These are phyloP conservation scores for Mortierella antarctica DNA, from an alignment of 192 early-diverging fungal genomes.

Conservation along the genomic window DNA sequence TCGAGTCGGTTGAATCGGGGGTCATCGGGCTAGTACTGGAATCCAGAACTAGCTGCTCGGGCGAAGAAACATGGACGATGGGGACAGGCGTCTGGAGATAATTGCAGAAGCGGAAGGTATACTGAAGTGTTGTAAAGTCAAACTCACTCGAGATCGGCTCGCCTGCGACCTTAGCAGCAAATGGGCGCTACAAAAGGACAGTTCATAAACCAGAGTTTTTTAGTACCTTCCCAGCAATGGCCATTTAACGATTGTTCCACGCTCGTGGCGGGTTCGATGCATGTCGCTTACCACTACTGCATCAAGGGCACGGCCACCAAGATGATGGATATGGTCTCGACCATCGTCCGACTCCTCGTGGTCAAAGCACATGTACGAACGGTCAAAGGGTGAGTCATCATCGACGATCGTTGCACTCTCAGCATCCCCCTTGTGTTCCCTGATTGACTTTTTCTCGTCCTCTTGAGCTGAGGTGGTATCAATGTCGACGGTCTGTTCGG, in stretches of 20 bases:
- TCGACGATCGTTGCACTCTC: slow-evolving; percentile 7
- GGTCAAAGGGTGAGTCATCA: slow-evolving; percentile 42
- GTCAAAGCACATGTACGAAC: slow-evolving; percentile 42
- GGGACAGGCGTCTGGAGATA: slow-evolving; percentile 42
- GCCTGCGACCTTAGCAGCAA: slow-evolving; percentile 83
- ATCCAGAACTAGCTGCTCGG: slow-evolving; percentile 20
- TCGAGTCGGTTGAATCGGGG: not conserved
- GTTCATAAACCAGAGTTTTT: not conserved
- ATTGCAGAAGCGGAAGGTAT: slow-evolving; percentile 69
- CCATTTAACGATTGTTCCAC: not conserved
- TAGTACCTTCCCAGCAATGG: too few species aligned
- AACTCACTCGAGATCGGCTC: slow-evolving; percentile 69
- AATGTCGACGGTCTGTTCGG: not conserved
- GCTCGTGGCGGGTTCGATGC: not conserved
- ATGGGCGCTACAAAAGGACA: slow-evolving; percentile 67
- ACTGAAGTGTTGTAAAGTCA: slow-evolving; percentile 68
- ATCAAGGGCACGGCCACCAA: slow-evolving; percentile 51
- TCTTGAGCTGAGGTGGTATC: not conserved
- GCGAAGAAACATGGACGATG: slow-evolving; percentile 27
- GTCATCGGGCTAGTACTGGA: not conserved
- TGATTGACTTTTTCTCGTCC: slow-evolving; percentile 17
- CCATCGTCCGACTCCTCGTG: slow-evolving; percentile 37
- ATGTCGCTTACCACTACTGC: slow-evolving; percentile 58
- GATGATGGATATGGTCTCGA: slow-evolving; percentile 30
- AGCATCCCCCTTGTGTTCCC: not conserved